A percentile compares a stretch with the other conserved stretches of the same genome.
Evolutionary conservation across 257 asterid species (phyloP).

Genomic region (Ocimum tenuiflorum): DNA sequence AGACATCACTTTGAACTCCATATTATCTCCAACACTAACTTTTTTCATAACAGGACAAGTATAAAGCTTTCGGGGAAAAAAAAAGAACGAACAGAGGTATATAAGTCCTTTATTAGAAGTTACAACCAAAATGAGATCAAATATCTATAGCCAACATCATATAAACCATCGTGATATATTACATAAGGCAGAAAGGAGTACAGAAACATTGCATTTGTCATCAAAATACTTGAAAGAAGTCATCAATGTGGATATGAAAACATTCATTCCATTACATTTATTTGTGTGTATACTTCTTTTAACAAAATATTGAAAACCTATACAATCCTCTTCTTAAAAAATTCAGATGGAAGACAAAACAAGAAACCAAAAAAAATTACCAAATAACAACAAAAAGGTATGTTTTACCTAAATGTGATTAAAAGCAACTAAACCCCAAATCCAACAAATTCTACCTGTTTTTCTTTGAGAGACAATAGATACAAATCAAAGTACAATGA

Average conservation of each 20-base stretch:
- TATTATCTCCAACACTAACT: not conserved
- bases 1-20: not conserved
- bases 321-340: not conserved
- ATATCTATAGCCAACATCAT: not conserved
- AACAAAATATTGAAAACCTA: not conserved
- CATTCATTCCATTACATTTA: not conserved
- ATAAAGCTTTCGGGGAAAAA: too few relatives aligned
- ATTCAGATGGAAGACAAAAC: not conserved
- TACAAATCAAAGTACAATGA: not conserved
- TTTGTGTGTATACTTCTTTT: not conserved
- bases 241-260: not conserved
- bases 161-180: not conserved
- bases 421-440: not conserved
- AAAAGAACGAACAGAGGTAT: not conserved
- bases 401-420: not conserved
- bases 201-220: not conserved
- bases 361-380: not conserved
- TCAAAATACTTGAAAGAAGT: not conserved
- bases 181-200: too few relatives aligned
- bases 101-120: not conserved
- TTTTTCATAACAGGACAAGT: not conserved
- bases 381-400: not conserved
- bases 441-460: not conserved
- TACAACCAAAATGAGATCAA: slow-evolving; percentile 4
- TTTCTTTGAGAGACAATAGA: not conserved